Evolutionary conservation across 2,329 filamentous ascomycete species (phyloP), one percentile per base, ranked within the genome.

Genomic region (Exophiala xenobiotica): DNA sequence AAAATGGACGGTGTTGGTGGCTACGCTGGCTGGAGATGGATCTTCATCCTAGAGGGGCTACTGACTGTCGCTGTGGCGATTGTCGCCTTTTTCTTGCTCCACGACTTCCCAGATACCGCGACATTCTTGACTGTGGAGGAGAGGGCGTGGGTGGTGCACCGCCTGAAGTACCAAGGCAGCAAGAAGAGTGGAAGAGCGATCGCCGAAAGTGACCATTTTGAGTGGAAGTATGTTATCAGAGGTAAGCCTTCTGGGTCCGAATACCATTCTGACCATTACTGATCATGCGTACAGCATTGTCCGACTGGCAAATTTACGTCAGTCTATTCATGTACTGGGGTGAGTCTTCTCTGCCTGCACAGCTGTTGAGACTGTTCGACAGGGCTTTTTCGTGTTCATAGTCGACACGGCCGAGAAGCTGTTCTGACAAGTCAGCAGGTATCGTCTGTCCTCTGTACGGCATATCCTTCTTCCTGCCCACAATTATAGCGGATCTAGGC

Each of bases 21-120:
- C 3, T 70, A 70, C 35, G 67, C 65, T 12, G 74, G 74, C 38
- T 78, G 75, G 75, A 65, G 74, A 43, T 76, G 75, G 75, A 54
- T 74, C 86, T 58, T 80, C 75, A 1, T 83, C 85, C 1, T 78
- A 8, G 76, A 78, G 57, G 76, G 76, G 2, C 61, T 77, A 0
- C 58, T 73, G 4, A 77, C 76, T 0, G 65, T 74, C 4, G 35
- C 70, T 3, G 66, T 76, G 1, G 72, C 72, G 1, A 38, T 69
- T 7, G 31, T 68, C 1, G 70, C 73, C 6, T 74, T 70, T 45
- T 74, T 74, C 51, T 61, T 67, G 3, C 71, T 77, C 18, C 66
- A 71, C 26, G 74, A 78, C 48, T 74, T 66, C 22, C 74, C 73
- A 0, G 69, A 72, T 40, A 73, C 69, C 0, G 72, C 72, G 1